These are phyloP conservation scores for Hanseniaspora sp. DNA, from an alignment of 1,139 yeast species.

Conservation along the genomic window DNA sequence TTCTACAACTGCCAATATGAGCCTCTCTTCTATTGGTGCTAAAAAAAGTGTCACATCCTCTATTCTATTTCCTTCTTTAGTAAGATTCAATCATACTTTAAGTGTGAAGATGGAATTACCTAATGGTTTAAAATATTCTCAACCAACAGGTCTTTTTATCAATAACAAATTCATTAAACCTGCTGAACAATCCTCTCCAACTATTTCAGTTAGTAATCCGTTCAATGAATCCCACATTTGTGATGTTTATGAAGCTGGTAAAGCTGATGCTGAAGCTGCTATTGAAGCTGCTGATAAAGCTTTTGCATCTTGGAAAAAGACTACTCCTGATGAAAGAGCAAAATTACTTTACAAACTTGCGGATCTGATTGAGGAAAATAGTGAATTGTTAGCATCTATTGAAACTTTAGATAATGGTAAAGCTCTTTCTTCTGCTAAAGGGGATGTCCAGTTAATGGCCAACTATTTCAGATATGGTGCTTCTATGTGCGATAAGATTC, in stretches of 20 bases:
- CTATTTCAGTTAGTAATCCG: slow-evolving; percentile 38
- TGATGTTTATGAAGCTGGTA: slow-evolving; percentile 38
- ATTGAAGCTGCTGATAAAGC: slow-evolving; percentile 39
- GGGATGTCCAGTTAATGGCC: slow-evolving; percentile 50
- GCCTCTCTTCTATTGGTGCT: no score
- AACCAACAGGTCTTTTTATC: slow-evolving; percentile 44
- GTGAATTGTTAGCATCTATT: slow-evolving; percentile 47
- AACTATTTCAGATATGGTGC: slow-evolving; percentile 56
- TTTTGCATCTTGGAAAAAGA: slow-evolving; percentile 35
- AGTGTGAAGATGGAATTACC: slow-evolving; percentile 42
- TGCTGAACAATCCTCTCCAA: slow-evolving; percentile 27
- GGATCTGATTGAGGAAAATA: slow-evolving; percentile 45
- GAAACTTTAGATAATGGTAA: slow-evolving; percentile 75
- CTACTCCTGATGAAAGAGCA: slow-evolving; percentile 43
- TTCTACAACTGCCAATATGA: no score
- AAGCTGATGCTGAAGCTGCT: slow-evolving; percentile 39
- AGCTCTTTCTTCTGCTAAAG: slow-evolving; percentile 41
- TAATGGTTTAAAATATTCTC: slow-evolving; percentile 41
- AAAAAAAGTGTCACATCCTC: no score
- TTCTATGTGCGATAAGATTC: slow-evolving; percentile 65
- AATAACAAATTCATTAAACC: slow-evolving; percentile 39
- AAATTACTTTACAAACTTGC: slow-evolving; percentile 47
- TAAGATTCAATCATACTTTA: slow-evolving; percentile 32
- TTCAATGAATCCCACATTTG: slow-evolving; percentile 39
- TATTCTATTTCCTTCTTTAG: slow-evolving; percentile 25